Evolutionary conservation across 148 eudicot genomes (phyloP).

Genomic region (Nyssa sinensis): DNA sequence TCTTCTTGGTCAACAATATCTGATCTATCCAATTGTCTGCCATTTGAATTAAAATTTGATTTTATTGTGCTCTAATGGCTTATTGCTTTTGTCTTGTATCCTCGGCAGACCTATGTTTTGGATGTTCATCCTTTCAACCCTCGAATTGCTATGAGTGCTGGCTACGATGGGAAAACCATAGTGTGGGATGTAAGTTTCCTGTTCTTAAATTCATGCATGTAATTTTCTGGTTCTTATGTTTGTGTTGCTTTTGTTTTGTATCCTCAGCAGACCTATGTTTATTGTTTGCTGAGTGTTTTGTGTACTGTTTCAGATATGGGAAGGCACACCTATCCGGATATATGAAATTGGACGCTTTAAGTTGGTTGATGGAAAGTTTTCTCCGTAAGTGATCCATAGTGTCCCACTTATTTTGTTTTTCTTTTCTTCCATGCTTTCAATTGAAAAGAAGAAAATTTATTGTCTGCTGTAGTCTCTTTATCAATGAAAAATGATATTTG

Average conservation of each 20-base stretch:
- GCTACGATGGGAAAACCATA: constrained; percentile 91
- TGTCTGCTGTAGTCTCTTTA: not conserved
- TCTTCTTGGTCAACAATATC: not conserved
- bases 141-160: constrained; percentile 99
- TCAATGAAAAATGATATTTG: constrained; percentile 7
- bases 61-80: constrained; percentile 1
- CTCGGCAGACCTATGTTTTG: constrained; percentile 85
- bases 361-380: constrained; percentile 96
- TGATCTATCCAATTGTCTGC: not conserved
- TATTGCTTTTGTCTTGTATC: constrained; percentile 16
- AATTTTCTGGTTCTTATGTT: not conserved
- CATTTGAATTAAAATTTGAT: not conserved
- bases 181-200: constrained; percentile 89
- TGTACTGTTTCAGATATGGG: constrained; percentile 73
- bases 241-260: not conserved
- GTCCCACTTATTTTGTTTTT: not conserved
- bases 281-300: constrained; percentile 12
- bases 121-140: constrained; percentile 99
- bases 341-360: constrained; percentile 91
- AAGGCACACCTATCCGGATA: constrained; percentile 77
- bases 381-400: constrained; percentile 61
- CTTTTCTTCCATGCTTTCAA: not conserved
- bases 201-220: not conserved
- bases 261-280: too few species aligned
- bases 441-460: not conserved